Evolutionary conservation across 2,329 filamentous ascomycete species (phyloP), one percentile per base, ranked within the genome.

Genomic region (Aspergillus pseudoglaucus): DNA sequence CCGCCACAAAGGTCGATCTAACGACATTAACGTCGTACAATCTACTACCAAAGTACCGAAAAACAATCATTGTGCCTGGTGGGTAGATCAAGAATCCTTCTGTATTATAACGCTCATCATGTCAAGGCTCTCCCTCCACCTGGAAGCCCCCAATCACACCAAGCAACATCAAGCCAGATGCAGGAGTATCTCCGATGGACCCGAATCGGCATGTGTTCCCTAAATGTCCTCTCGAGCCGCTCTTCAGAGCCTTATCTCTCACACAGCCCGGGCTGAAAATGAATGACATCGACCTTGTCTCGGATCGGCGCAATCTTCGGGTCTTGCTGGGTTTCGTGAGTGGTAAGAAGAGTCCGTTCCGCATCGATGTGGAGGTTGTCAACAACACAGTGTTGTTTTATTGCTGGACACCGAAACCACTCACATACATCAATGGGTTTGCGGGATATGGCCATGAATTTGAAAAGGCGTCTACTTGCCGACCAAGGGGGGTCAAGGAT

Each of bases 251-350:
- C 35, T 15, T 38, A n/a, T 18, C 35, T 18, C 35, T 38, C 10
- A 38, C 35, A 38, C 35, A 38, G 7, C 14, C 35, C n/a, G 35
- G n/a, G 4, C 17, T 38, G 35, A n/a, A 18, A 9, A 38, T 38
- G 35, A n/a, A 38, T 18, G 35, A 18, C n/a, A 38, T 38, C 9
- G 35, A 38, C 17, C 35, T 68, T 8, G 42, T 48, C 7, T 15
- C 25, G 14, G 47, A 48, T 9, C 25, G 42, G 2, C 33, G 42
- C 10, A 48, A 48, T 35, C 42, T 48, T 18, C 42, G 42, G 3
- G 41, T 42, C 3, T 27, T 48, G 2, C 23, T 48, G 17, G 18
- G 15, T 1, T 48, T 48, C 15, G 47, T 35, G 4, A 35, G 35
- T 20, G 37, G 35, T 1, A 41, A 17, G 2, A 48, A 44, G 10